Evolutionary conservation across 2,329 filamentous ascomycete genomes (phyloP), one percentile per base, ranked within the genome.

Genomic region (Cercospora brassicicola): DNA sequence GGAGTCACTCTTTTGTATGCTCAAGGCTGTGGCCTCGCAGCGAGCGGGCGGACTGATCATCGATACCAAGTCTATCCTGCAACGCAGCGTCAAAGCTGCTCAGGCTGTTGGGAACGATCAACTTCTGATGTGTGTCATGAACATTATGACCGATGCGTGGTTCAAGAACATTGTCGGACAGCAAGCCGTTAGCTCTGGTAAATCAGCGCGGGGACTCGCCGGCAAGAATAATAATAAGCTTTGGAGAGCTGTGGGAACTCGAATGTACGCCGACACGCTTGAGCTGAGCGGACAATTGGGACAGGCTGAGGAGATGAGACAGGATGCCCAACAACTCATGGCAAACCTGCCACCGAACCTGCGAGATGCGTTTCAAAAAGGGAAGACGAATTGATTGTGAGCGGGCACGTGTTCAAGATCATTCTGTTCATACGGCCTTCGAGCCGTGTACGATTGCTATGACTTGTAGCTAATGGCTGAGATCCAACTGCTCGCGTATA

Each of bases 91-190:
- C 51, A 85, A 86, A 45, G 87, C 88, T 2, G 90, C 91, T 11
- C 90, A 90, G 71, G 83, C 84, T 7, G 89, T 90, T 8, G 84
- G 85, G 64, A 97, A 97, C 77, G 88, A 88, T 31, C 91, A 96
- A 71, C 90, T 94, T 64, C 86, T 93, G n/a, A 90, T 90, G 59
- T 91, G 97, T 71, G 89, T 91, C 5, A 87, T 97, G 67, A 93
- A 89, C 73, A 89, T 95, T 71, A 96, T 97, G 91, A 90, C 91
- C 62, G 89, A 87, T 75, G 87, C 89, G 62, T 91, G 97, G 75
- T 97, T 94, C 79, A 89, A 90, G 56, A 90, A 91, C 67, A 90
- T 94, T 13, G 88, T 96, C 3, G 93, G 93, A 60, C 80, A 82
- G 42, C 83, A 85, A 71, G 81, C 87, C 1, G 81, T 85, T 55